These are phyloP conservation scores for Pythium grandisporangium DNA, from an alignment of 352 stramenopile species.

Conservation along the genomic window DNA sequence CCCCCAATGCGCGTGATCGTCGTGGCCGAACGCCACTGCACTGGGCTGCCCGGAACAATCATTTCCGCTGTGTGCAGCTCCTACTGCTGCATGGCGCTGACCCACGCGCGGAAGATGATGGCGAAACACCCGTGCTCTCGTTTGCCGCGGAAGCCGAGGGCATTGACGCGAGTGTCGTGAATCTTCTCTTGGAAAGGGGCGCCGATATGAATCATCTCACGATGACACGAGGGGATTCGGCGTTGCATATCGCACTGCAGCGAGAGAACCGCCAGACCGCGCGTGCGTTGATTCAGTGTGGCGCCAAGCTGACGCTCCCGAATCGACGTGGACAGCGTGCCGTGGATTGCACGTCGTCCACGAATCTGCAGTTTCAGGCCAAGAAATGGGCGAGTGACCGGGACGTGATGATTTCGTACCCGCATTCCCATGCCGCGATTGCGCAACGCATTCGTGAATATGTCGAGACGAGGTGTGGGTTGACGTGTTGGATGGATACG, in stretches of 20 bases:
- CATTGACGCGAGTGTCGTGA: conserved; percentile 33
- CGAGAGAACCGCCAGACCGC: conserved; percentile 61
- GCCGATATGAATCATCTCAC: conserved; percentile 36
- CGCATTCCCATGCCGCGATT: conserved; percentile 55
- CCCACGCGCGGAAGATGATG: conserved; percentile 29
- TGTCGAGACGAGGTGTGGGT: conserved; percentile 38
- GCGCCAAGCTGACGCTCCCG: conserved; percentile 57
- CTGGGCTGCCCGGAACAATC: conserved; percentile 69
- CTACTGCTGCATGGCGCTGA: conserved; percentile 35
- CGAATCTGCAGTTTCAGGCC: conserved; percentile 59
- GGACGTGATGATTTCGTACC: conserved; percentile 82
- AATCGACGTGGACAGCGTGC: conserved; percentile 55
- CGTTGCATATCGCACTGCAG: conserved; percentile 64
- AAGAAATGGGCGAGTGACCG: conserved; percentile 66
- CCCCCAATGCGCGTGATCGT: conserved; percentile 48
- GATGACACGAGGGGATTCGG: conserved; percentile 36
- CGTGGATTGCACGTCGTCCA: conserved; percentile 76
- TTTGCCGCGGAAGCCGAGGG: conserved; percentile 59
- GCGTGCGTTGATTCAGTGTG: conserved; percentile 56
- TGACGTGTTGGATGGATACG: conserved; percentile 80
- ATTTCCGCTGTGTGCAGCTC: conserved; percentile 33
- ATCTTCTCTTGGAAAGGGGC: conserved; percentile 23
- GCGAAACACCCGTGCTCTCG: conserved; percentile 42
- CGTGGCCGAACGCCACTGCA: conserved; percentile 62
- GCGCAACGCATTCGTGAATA: conserved; percentile 51